These are phyloP conservation scores for Rhodotorula sp. DNA, from an alignment of 1,284 basidiomycete genomes.

Conservation along the genomic window DNA sequence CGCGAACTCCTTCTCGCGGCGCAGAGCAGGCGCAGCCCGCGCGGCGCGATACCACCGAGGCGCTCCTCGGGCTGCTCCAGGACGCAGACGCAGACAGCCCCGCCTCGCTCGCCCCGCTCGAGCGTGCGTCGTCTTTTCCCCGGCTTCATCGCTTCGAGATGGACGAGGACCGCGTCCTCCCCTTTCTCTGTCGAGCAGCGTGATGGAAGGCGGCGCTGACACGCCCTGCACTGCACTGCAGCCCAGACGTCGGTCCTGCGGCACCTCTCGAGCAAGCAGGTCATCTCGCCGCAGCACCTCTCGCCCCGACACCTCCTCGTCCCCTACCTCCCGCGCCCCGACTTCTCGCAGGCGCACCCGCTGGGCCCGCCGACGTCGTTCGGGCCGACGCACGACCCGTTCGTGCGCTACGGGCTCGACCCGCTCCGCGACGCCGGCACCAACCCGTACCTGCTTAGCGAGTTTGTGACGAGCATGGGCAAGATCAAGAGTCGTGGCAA, in stretches of 20 bases:
- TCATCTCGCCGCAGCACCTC: constrained; percentile 37
- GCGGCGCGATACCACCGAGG: too few species aligned
- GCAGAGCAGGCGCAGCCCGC: too few species aligned
- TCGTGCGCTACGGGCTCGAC: constrained; percentile 46
- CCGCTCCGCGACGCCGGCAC: constrained; percentile 43
- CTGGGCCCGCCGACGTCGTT: constrained; percentile 36
- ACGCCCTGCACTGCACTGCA: neutral
- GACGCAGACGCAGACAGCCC: too few species aligned
- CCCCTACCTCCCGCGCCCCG: constrained; percentile 31
- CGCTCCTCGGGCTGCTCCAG: too few species aligned
- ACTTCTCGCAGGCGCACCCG: constrained; percentile 33
- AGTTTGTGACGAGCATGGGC: constrained; percentile 78
- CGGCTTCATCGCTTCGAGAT: too few species aligned
- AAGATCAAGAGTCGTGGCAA: constrained; percentile 71
- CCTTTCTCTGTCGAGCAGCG: too few species aligned
- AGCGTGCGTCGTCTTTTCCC: too few species aligned
- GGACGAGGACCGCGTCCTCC: too few species aligned
- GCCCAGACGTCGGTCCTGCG: constrained; percentile 27
- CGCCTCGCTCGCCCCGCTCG: too few species aligned
- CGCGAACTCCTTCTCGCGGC: too few species aligned
- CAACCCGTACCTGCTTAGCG: constrained; percentile 68
- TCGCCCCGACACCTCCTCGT: constrained; percentile 33
- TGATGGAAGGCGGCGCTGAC: too few species aligned
- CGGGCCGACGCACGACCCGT: constrained; percentile 58
- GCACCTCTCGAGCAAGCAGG: constrained; percentile 16